phyloP scores from a whole-genome alignment of 2,329 filamentous ascomycete genomes.

The Paracorniculantispora psalliotae region DNA sequence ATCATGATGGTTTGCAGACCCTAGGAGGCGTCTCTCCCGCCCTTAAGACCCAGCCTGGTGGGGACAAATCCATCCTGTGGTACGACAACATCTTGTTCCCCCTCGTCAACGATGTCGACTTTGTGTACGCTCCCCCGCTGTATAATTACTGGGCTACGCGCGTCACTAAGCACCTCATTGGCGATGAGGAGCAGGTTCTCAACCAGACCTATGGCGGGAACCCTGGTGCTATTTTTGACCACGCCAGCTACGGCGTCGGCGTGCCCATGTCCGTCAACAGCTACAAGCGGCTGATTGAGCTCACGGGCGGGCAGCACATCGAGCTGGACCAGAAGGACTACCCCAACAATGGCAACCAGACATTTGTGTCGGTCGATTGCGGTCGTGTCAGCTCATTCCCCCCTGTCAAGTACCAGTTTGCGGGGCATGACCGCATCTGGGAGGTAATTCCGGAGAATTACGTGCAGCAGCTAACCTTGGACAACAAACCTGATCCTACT shows the following conservation, averaged over 20 bases:
- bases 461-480: slow-evolving; percentile 12
- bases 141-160: slow-evolving; percentile 20
- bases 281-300: slow-evolving; percentile 16
- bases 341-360: slow-evolving; percentile 19
- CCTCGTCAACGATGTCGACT: slow-evolving; percentile 18
- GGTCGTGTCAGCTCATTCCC: slow-evolving; percentile 13
- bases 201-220: slow-evolving; percentile 15
- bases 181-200: slow-evolving; percentile 16
- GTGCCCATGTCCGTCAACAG: slow-evolving; percentile 16
- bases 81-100: slow-evolving; percentile 18
- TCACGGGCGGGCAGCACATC: slow-evolving; percentile 14
- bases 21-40: slow-evolving; percentile 16
- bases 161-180: slow-evolving; percentile 16
- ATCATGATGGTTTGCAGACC: slow-evolving; percentile 18
- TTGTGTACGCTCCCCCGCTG: slow-evolving; percentile 16
- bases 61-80: slow-evolving; percentile 27
- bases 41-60: slow-evolving; percentile 16
- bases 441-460: slow-evolving; percentile 15
- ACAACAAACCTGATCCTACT: slow-evolving; percentile 9
- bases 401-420: slow-evolving; percentile 15
- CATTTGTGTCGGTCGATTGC: slow-evolving; percentile 18
- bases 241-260: slow-evolving; percentile 18
- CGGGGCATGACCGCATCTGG: slow-evolving; percentile 16
- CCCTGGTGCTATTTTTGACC: slow-evolving; percentile 19
- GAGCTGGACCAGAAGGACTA: slow-evolving; percentile 12